Evolutionary conservation across 2,329 filamentous ascomycete genomes (phyloP).

Genomic region (Aureobasidium subglaciale): DNA sequence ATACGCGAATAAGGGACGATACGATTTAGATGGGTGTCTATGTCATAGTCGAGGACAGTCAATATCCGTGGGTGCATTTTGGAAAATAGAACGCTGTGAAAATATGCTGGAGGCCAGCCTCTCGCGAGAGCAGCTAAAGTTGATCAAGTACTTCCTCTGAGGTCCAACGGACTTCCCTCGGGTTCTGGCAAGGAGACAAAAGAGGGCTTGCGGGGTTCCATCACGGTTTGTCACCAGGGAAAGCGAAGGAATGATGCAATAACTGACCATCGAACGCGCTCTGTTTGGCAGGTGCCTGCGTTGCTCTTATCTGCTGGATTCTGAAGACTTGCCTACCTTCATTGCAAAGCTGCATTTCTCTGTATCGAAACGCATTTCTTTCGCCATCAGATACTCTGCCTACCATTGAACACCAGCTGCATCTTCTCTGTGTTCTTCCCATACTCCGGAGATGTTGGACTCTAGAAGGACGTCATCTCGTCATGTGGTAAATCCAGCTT

Average conservation of each 20-base stretch:
- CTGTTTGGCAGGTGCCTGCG: not conserved
- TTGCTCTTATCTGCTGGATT: not conserved
- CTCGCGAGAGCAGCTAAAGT: not conserved
- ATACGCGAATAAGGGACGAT: slow-evolving; percentile 61
- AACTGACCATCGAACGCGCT: not conserved
- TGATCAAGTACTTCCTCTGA: slow-evolving; percentile 1
- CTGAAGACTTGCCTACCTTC: not conserved
- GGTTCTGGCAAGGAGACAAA: not conserved
- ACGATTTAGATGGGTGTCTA: slow-evolving; percentile 70
- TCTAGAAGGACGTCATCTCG: not conserved
- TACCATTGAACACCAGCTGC: not conserved
- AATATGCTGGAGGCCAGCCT: not conserved
- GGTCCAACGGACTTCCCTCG: not conserved
- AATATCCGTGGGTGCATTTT: slow-evolving; percentile 11
- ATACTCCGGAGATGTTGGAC: slow-evolving; percentile 1
- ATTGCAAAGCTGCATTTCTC: not conserved
- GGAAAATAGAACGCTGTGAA: not conserved
- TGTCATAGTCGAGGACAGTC: slow-evolving; percentile 52
- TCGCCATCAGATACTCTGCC: no score
- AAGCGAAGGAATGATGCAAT: slow-evolving; percentile 5
- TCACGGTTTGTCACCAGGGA: not conserved
- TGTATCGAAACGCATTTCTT: not conserved
- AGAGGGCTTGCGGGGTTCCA: slow-evolving; percentile 3
- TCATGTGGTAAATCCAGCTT: slow-evolving; percentile 3
- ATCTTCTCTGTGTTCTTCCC: not conserved